A percentile compares a stretch with the other conserved stretches of the same genome.
Conservation (phyloP, 805 yeast genomes). For the Metschnikowia arizonensis region DNA sequence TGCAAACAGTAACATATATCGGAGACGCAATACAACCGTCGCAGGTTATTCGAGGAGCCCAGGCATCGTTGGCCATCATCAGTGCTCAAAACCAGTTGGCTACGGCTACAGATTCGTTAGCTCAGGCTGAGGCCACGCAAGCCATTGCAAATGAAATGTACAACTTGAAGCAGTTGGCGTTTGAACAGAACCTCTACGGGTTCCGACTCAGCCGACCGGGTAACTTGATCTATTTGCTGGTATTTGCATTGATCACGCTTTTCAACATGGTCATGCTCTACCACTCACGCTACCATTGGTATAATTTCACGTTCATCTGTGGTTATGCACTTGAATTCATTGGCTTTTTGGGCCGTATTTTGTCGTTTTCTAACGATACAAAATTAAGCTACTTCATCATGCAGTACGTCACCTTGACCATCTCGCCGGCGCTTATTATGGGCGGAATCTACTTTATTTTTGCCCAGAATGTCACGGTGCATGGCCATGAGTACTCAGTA, state of each 20-base stretch:
- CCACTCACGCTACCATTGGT: conserved; percentile 38
- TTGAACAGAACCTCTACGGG: conserved; percentile 27
- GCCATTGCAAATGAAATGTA: conserved; percentile 18
- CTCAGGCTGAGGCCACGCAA: conserved; percentile 28
- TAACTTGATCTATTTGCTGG: conserved; percentile 28
- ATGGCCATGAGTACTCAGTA: conserved; percentile 35
- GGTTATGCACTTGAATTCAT: conserved; percentile 35
- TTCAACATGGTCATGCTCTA: conserved; percentile 26
- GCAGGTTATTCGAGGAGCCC: conserved; percentile 29
- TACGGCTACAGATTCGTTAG: conserved; percentile 32
- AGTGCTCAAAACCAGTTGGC: conserved; percentile 34
- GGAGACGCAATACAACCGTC: conserved; percentile 22
- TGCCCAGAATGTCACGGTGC: conserved; percentile 38
- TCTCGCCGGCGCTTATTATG: conserved; percentile 43
- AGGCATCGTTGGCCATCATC: conserved; percentile 33
- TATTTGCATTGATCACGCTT: conserved; percentile 24
- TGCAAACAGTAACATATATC: conserved; percentile 20
- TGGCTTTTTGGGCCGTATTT: conserved; percentile 38
- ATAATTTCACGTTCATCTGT: conserved; percentile 32
- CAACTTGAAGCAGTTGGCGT: conserved; percentile 2
- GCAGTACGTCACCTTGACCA: conserved; percentile 35
- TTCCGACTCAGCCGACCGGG: conserved; percentile 26
- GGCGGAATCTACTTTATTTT: conserved; percentile 40
- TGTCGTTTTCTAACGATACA: conserved; percentile 25
- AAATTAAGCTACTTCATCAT: conserved; percentile 23